Percentiles rank a stretch among this genome's conserved stretches.
Conservation (phyloP, 768 basidiomycete species). For the Psilocybe sp. region DNA sequence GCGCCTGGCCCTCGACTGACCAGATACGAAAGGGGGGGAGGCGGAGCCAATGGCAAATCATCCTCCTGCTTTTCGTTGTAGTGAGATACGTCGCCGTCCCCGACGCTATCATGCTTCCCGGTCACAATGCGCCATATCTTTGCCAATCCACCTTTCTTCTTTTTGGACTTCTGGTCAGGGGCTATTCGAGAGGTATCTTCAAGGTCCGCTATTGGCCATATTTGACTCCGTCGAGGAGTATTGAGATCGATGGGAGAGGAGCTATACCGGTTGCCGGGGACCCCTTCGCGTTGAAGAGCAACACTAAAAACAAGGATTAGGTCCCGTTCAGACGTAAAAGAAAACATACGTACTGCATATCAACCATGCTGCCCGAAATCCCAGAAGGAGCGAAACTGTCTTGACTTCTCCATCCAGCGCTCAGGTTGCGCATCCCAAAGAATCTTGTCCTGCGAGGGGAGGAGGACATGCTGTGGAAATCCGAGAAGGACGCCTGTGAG, state of each 20-base stretch:
- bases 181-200: conserved; percentile 24
- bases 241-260: conserved; percentile 32
- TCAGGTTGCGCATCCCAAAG: conserved; percentile 73
- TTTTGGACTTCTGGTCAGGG: conserved; percentile 54
- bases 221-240: conserved; percentile 46
- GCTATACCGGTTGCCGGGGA: conserved; percentile 27
- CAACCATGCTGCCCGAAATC: conserved; percentile 84
- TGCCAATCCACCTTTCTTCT: conserved; percentile 74
- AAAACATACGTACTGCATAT: conserved; percentile 76
- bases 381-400: conserved; percentile 82
- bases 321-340: not conserved
- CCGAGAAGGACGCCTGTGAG: conserved; percentile 80
- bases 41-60: conserved; percentile 79
- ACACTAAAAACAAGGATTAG: conserved; percentile 44
- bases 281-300: conserved; percentile 69
- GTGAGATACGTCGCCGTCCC: conserved; percentile 31
- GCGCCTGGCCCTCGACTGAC: conserved; percentile 56
- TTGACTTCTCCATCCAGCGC: conserved; percentile 72
- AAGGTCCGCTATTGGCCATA: conserved; percentile 43
- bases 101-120: conserved; percentile 39
- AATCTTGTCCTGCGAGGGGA: conserved; percentile 73
- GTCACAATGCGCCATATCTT: conserved; percentile 83
- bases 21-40: conserved; percentile 88
- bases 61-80: conserved; percentile 54
- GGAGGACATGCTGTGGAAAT: conserved; percentile 69